Percentiles rank a stretch among this genome's conserved stretches.
These are phyloP conservation scores for Candida piceae DNA, from an alignment of 805 yeast species.

Conservation along the genomic window DNA sequence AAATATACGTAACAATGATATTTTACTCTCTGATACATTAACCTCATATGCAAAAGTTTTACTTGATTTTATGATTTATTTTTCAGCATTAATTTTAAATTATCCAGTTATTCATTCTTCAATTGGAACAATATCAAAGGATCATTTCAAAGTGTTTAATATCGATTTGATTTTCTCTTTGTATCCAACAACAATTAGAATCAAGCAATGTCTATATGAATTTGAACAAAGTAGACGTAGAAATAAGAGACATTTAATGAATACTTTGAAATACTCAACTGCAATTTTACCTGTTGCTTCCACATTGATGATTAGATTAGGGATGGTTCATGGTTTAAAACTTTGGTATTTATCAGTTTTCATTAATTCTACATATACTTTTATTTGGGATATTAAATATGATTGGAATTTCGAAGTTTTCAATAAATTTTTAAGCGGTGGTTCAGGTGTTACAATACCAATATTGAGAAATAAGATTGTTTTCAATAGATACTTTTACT, in stretches of 20 bases:
- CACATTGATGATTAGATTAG: constrained; percentile 23
- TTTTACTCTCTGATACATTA: constrained; percentile 75
- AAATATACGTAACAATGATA: constrained; percentile 67
- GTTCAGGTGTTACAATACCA: constrained; percentile 4
- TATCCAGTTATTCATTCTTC: constrained; percentile 31
- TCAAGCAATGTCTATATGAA: constrained; percentile 78
- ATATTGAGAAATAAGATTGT: constrained; percentile 28
- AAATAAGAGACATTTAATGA: constrained; percentile 55
- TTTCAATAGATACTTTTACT: constrained; percentile 40
- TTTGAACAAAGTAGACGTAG: constrained; percentile 41
- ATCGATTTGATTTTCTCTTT: constrained; percentile 28
- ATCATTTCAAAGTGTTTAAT: constrained; percentile 25
- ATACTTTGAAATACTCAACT: constrained; percentile 70
- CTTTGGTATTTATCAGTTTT: constrained; percentile 43
- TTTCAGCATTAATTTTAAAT: constrained; percentile 40
- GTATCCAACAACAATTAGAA: constrained; percentile 69
- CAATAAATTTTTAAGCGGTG: constrained; percentile 24
- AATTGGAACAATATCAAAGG: constrained; percentile 24
- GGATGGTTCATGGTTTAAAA: constrained; percentile 24
- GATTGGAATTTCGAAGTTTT: constrained; percentile 81
- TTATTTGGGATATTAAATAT: constrained; percentile 82
- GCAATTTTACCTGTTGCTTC: constrained; percentile 51
- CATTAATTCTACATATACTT: constrained; percentile 70
- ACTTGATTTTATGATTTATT: constrained; percentile 61
- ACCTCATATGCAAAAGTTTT: constrained; percentile 76